Evolutionary conservation across 2,329 filamentous ascomycete species (phyloP), one percentile per base, ranked within the genome.

Genomic region (Beauveria caledonica): DNA sequence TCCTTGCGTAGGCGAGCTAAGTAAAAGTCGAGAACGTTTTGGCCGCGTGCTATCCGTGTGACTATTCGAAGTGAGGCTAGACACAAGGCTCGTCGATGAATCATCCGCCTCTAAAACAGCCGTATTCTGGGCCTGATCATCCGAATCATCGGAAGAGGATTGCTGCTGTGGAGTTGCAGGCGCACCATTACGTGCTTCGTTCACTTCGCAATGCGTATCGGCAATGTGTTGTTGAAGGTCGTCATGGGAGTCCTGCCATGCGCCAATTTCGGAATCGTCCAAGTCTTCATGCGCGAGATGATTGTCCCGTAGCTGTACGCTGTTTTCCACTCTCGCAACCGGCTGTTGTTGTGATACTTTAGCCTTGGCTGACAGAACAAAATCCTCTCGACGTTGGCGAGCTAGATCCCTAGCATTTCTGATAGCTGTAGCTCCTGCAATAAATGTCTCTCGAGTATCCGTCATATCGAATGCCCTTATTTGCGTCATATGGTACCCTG

Each of bases 401-500:
- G 76, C 73, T 63, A 72, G 64, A 61, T 77, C 75, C 61, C 73
- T 68, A 0, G 67, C 66, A 67, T 78, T 77, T 57, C 75, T 69
- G 62, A 76, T 75, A 53, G 73, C 72, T 3, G 68, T 68, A 9
- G 67, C 70, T 19, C 74, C 76, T 58, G 69, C 15, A 17, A 66
- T 50, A 60, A 76, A 78, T 2, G 52, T 65, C 2, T 75, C 64
- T 4, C 52, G 29, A 53, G 64, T 60, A 36, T 52, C 53, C 0
- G 68, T 74, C 65, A 77, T 62, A 3, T 2, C 60, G 23, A 45
- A 76, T 2, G n/a, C 53, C 0, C 62, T 58, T 2, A 77, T 5
- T 58, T 71, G 64, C 11, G 71, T 76, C 72, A 77, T 78, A 54
- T 77, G 68, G 66, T 78, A 78, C 66, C 72, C 70, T 7, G 71